Base-by-base conservation (phyloP, 2,329 filamentous ascomycete species). In the Stachybotrys chlorohalonatus region DNA sequence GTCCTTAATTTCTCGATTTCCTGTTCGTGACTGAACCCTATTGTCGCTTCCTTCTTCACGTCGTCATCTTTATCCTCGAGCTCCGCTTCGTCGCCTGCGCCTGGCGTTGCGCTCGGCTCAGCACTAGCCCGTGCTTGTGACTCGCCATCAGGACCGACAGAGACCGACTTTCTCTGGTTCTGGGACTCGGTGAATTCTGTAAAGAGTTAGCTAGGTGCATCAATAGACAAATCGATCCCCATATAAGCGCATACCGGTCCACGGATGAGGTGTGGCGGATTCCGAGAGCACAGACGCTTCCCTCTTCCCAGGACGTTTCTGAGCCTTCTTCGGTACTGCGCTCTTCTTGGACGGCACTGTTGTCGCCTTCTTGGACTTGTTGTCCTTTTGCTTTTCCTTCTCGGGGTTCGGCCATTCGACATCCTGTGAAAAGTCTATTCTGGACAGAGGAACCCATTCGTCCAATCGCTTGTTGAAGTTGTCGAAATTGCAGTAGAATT, bases 371-470 rank as follows among this genome's bases (percentile, higher is more conserved):
- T 95, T 95, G 63, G 83, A 84, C 73, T 93, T 94, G 6, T 67
- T 61, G 30, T 86, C 83, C 64, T 96, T 95, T 1, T 86, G 79
- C 65, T 86, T 86, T 61, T 86, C 83, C 70, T 95, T 95, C 59
- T 95, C 92, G 9, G 91, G 90, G 57, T 85, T 87, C 17, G 94
- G 94, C 92, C 94, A 99, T 73, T 99, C 94, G 54, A 99, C 94
- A 64, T 96, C 92, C 61, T 90, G 86, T 1, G 81, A 78, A 55
- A 99, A 86, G 68, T 97, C 90, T 61, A 99, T 90, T 42, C 94
- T 83, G 42, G 83, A 79, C 32, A 87, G 82, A 1, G 88, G 80
- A 9, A 99, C 86, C 94, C 94, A 99, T 77, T 99, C 94, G 75
- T 82, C 76, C 11, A 83, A 72, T 60, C 78, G 79, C 72, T 97